Conservation (phyloP, 163 green algal genomes). For the Coccomyxa subellipsoidea region DNA sequence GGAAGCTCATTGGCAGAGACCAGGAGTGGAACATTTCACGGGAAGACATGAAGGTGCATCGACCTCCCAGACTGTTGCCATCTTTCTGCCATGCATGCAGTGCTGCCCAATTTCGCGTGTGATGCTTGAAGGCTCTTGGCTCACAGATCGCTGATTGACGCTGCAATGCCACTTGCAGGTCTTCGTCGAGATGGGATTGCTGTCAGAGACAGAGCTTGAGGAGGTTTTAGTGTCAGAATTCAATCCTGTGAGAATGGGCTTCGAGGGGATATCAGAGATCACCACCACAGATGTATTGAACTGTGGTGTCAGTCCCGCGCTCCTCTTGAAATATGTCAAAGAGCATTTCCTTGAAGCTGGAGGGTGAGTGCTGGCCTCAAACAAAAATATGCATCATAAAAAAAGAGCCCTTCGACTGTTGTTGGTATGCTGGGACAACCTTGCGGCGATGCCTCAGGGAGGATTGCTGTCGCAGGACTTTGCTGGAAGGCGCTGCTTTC, state of each 20-base stretch:
- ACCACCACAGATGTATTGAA: constrained; percentile 25
- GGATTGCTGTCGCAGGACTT: not conserved
- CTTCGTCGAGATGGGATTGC: constrained; percentile 22
- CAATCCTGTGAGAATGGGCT: constrained; percentile 27
- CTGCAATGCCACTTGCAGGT: constrained; percentile 19
- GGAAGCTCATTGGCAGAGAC: constrained; percentile 28
- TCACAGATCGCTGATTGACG: too few species aligned
- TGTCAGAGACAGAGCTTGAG: constrained; percentile 20
- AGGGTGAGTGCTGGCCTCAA: constrained; percentile 24
- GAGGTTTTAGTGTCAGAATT: constrained; percentile 21
- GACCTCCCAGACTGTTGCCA: not conserved
- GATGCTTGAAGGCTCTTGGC: too few species aligned
- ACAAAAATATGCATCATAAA: too few species aligned
- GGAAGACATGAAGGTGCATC: constrained; percentile 28
- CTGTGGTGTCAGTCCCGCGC: constrained; percentile 16
- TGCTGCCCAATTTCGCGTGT: too few species aligned
- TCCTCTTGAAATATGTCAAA: constrained; percentile 14
- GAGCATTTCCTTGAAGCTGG: constrained; percentile 15
- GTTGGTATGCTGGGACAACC: too few species aligned
- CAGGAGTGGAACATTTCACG: constrained; percentile 56
- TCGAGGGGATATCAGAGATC: constrained; percentile 18
- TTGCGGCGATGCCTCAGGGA: too few species aligned
- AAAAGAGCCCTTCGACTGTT: too few species aligned
- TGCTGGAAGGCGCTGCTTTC: constrained; percentile 21
- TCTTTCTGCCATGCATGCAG: too few species aligned